Evolutionary conservation across 208 protist genomes (phyloP).

Genomic region (Acanthamoeba lenticulata): DNA sequence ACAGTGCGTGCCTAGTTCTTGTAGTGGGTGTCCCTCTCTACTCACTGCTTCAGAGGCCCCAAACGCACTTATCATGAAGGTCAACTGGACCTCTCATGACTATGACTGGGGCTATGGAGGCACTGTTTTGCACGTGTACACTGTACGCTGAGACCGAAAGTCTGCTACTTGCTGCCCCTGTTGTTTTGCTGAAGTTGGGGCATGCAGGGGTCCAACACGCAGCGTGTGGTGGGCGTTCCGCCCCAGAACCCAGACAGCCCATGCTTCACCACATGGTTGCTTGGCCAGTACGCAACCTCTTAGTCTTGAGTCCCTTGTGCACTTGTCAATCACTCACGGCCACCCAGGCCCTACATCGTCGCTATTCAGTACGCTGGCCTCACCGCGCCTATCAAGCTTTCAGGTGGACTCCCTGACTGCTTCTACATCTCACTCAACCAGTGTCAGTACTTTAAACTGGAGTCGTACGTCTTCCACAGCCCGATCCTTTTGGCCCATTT

Average conservation of each 20-base stretch:
- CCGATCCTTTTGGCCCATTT: neutral
- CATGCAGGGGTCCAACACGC: slow-evolving; percentile 18
- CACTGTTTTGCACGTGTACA: neutral
- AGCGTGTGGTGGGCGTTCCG: slow-evolving; percentile 7
- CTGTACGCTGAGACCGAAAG: neutral
- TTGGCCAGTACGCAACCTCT: neutral
- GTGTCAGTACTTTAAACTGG: slow-evolving; percentile 32
- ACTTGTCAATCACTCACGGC: too few relatives aligned
- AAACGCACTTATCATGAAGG: slow-evolving; percentile 1
- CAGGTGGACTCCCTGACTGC: neutral
- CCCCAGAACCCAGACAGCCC: slow-evolving; percentile 12
- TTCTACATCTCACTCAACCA: slow-evolving; percentile 10
- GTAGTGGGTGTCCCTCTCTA: neutral
- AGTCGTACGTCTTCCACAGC: neutral
- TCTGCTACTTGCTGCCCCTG: too few relatives aligned
- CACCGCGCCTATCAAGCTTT: neutral
- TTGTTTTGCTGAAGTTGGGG: too few relatives aligned
- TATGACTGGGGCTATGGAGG: slow-evolving; percentile 17
- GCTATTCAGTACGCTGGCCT: neutral
- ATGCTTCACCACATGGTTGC: slow-evolving; percentile 10
- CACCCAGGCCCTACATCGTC: slow-evolving; percentile 21
- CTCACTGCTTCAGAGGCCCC: neutral
- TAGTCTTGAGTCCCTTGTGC: neutral
- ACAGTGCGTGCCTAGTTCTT: neutral
- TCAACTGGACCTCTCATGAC: slow-evolving; percentile 26